These are phyloP conservation scores for Jamesozyma jinghongensis DNA, from an alignment of 805 yeast species.

Conservation along the genomic window DNA sequence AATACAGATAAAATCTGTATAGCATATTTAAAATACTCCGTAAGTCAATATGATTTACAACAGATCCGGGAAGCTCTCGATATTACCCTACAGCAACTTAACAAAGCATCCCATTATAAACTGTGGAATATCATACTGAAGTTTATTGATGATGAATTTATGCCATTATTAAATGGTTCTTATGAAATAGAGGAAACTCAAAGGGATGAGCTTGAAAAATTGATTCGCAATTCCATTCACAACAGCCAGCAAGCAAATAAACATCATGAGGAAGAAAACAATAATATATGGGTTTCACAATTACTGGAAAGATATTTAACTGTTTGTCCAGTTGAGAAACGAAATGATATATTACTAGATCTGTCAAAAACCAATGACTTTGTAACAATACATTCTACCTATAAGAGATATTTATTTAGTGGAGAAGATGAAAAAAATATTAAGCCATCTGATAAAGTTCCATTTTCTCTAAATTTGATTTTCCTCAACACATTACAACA, in stretches of 20 bases:
- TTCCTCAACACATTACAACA: slow-evolving; percentile 11
- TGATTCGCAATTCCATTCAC: slow-evolving; percentile 6
- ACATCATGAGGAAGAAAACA: not conserved
- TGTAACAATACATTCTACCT: slow-evolving; percentile 7
- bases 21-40: slow-evolving; percentile 42
- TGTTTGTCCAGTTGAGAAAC: slow-evolving; percentile 13
- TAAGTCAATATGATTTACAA: slow-evolving; percentile 30
- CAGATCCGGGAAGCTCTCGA: slow-evolving; percentile 24
- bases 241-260: slow-evolving; percentile 1
- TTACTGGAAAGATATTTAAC: slow-evolving; percentile 17
- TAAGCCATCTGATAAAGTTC: slow-evolving; percentile 5
- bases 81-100: slow-evolving; percentile 11
- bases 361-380: slow-evolving; percentile 17
- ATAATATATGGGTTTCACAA: slow-evolving; percentile 20
- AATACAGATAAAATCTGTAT: slow-evolving; percentile 43
- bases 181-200: slow-evolving; percentile 7
- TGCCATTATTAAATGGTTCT: slow-evolving; percentile 10
- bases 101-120: slow-evolving; percentile 14
- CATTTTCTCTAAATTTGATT: slow-evolving; percentile 6
- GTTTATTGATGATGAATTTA: slow-evolving; percentile 14
- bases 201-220: slow-evolving; percentile 8
- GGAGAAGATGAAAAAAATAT: not conserved
- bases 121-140: slow-evolving; percentile 20
- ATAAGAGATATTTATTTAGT: slow-evolving; percentile 9
- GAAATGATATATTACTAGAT: slow-evolving; percentile 5